Base-by-base conservation (phyloP, 192 early-diverging fungal genomes). In the Dimargaris xerosporica region DNA sequence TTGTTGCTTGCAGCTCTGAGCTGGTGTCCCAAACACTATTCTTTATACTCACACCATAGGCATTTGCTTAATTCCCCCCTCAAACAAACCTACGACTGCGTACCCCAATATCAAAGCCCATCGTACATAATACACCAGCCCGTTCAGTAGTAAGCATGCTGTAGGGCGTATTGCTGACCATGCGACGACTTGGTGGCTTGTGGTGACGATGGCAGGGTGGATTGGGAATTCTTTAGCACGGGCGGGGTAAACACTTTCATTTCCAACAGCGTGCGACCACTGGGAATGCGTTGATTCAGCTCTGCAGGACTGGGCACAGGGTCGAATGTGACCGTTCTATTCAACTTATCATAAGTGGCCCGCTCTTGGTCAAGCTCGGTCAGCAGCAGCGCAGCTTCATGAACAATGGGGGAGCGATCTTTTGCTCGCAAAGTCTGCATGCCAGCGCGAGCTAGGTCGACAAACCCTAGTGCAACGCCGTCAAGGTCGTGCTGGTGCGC, bases 221-320 rank as follows among this genome's bases (percentile, higher is more conserved):
- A 39, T 7, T 39, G 34, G 34, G 34, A 39, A 39, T 39, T 39
- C 34, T 7, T 39, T 56, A 56, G 54, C 2, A 29, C 54, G 5
- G 54, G 29, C 15, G 58, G 58, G 4, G 26, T 44, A 44, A 60
- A 60, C 39, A 60, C 58, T n/a, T 42, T 43, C 58, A 60, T 44
- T n/a, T 60, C 30, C 42, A 60, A 19, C 41, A 60, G 43, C 34
- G 58, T 43, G n/a, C 58, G 30, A 11, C 58, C 58, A 6, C 43
- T 21, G n/a, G 58, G 58, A 11, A 43, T 60, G 34, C n/a, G 34
- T 11, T 26, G 34, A 41, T 25, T n/a, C 21, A 60, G n/a, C n/a
- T 60, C 58, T 10, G 15, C 58, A 12, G 16, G 34, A 15, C 30
- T 44, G 43, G 58, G 58, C n/a, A 60, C 42, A 21, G 58, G 13